Percentiles rank a stretch among this genome's conserved stretches.
Conservation (phyloP, 139 green algal genomes). For the Asterochloris sp. region DNA sequence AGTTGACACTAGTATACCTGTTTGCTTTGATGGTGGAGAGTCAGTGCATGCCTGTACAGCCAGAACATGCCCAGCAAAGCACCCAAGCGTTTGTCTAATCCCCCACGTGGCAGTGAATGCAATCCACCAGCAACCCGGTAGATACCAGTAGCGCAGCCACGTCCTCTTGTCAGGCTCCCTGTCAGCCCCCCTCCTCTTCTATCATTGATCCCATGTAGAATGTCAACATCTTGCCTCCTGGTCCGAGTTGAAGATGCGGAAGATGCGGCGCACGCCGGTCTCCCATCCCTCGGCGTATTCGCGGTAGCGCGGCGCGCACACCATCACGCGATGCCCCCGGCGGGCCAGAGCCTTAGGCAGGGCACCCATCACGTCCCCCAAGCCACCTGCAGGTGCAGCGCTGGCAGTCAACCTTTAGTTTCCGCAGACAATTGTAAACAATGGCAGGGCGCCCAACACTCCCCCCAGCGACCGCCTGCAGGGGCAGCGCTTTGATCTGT, state of each 20-base stretch:
- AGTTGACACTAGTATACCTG: too few species aligned
- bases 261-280: slow-evolving; percentile 62
- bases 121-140: too few species aligned
- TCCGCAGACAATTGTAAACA: not conserved
- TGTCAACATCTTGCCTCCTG: slow-evolving; percentile 49
- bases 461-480: not conserved
- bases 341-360: slow-evolving; percentile 85
- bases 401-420: not conserved
- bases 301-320: slow-evolving; percentile 75
- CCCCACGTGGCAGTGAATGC: too few species aligned
- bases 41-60: too few species aligned
- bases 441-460: not conserved
- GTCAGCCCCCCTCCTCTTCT: too few species aligned
- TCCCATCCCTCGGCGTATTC: slow-evolving; percentile 69
- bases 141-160: too few species aligned
- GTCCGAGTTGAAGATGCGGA: slow-evolving; percentile 56
- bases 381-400: slow-evolving; percentile 62
- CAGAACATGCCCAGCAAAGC: too few species aligned
- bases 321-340: slow-evolving; percentile 88
- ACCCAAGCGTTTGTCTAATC: too few species aligned
- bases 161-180: too few species aligned
- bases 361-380: slow-evolving; percentile 94
- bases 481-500: not conserved
- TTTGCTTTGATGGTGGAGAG: too few species aligned
- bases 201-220: too few species aligned